Evolutionary conservation across 352 stramenopile genomes (phyloP), one percentile per base, ranked within the genome.

Genomic region (Pythium insidiosum): DNA sequence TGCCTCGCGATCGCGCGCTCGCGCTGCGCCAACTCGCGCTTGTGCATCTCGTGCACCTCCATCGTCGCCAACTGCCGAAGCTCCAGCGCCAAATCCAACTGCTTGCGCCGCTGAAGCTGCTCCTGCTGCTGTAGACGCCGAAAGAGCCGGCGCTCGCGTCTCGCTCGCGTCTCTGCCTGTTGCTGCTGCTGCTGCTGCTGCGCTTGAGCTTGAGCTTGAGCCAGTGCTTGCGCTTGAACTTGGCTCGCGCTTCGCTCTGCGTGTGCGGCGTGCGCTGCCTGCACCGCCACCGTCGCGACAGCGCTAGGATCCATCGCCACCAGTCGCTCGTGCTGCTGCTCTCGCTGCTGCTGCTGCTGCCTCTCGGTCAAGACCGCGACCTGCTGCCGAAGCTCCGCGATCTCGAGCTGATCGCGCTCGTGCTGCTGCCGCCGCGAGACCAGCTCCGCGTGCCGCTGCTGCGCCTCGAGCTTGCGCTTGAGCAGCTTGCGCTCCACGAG

Each of bases 1-100:
- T 47, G 40, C 2, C 28, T 26, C 7, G 18, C 10, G 12, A 38
- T 26, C 13, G 30, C 42, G 10, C 20, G 13, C 29, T 28, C 42
- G 4, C 30, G 19, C 24, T 43, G 24, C 20, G 38, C 36, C 5
- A 43, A 11, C 2, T 12, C 45, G 95, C 23, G 56, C 1, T 15
- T n/a, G 16, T 53, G 45, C 49, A 73, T 63, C 36, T 73, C 63
- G 3, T 55, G 55, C 13, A 64, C 57, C 24, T 73, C 63, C 51
- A 73, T 40, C 19, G 56, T 48, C 5, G 63, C 47, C 12, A 73
- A 23, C 33, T 73, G 63, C 1, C 51, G 57, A 5, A 73, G 45
- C 20, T 73, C 63, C 12, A 65, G 47, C 0, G 60, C 63, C 35
- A 73, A 39, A 19, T 58, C 53, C 6, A 57, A 38, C 19, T 73